These are phyloP conservation scores for Amanita pseudoporphyria DNA, from an alignment of 768 basidiomycete species.

Conservation along the genomic window DNA sequence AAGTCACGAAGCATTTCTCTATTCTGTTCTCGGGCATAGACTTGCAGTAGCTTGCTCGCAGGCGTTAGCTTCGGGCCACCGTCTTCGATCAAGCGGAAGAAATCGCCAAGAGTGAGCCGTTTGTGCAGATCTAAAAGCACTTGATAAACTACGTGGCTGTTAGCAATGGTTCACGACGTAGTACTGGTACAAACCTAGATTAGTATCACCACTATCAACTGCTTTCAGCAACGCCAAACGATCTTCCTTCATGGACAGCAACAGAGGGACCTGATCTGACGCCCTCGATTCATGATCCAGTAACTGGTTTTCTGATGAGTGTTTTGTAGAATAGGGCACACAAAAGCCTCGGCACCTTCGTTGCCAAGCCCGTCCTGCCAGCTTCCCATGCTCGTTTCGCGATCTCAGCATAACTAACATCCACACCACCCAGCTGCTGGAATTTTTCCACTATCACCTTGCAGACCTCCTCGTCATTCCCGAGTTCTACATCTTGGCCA, in stretches of 20 bases:
- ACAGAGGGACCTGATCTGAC: conserved; percentile 88
- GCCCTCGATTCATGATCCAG: conserved; percentile 86
- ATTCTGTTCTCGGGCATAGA: conserved; percentile 86
- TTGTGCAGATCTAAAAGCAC: conserved; percentile 85
- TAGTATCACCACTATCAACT: conserved; percentile 90
- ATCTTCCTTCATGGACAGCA: conserved; percentile 93
- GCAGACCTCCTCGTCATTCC: conserved; percentile 73
- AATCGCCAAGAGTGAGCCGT: conserved; percentile 75
- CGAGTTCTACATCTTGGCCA: conserved; percentile 43
- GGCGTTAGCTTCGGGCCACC: conserved; percentile 65
- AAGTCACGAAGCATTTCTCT: conserved; percentile 90
- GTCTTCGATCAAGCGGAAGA: conserved; percentile 92
- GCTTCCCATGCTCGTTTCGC: conserved; percentile 90
- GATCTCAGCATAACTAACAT: conserved; percentile 91
- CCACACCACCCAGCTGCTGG: conserved; percentile 62
- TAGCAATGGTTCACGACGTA: neutral
- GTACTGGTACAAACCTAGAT: conserved; percentile 55
- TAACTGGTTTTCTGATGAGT: conserved; percentile 35
- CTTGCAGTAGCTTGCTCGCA: conserved; percentile 77
- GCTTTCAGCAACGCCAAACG: conserved; percentile 80
- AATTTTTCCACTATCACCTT: conserved; percentile 85
- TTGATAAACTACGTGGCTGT: conserved; percentile 68
- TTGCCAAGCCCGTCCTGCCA: conserved; percentile 71
- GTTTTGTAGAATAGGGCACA: neutral
- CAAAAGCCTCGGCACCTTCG: conserved; percentile 45